phyloP scores from a whole-genome alignment of 2,329 filamentous ascomycete genomes.

The Penicillium griseofulvum region DNA sequence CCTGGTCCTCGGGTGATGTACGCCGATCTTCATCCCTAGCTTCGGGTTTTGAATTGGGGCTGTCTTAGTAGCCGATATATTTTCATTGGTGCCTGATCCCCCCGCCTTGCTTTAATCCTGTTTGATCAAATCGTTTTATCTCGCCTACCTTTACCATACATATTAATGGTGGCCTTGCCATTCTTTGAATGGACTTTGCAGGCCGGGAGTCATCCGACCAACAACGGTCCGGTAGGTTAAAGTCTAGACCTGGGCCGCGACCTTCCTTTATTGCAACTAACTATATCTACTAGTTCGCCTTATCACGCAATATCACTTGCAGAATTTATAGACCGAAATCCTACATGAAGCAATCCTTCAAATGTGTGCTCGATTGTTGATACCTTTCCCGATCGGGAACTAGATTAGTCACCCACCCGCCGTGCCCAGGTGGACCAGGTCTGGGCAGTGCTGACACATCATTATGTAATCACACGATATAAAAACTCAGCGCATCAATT shows the following conservation, averaged over 20 bases:
- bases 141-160: not conserved
- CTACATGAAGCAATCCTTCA: not conserved
- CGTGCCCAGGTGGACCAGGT: too few species aligned
- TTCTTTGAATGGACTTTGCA: not conserved
- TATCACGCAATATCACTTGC: too few species aligned
- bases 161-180: not conserved
- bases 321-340: not conserved
- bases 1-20: not conserved
- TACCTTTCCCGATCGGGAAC: not conserved
- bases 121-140: not conserved
- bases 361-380: slow-evolving; percentile 1
- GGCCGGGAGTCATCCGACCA: not conserved
- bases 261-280: not conserved
- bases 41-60: not conserved
- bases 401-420: not conserved
- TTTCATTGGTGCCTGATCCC: not conserved
- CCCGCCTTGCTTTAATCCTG: not conserved
- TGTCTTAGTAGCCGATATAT: not conserved
- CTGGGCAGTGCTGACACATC: not conserved
- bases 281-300: too few species aligned
- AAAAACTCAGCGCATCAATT: slow-evolving; percentile 5
- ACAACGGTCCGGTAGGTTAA: not conserved
- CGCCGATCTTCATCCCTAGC: slow-evolving; percentile 7
- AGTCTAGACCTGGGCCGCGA: not conserved
- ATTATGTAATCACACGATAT: slow-evolving; percentile 5